phyloP scores from a whole-genome alignment of 129 eudicot genomes.

The Ambrosia trifida region DNA sequence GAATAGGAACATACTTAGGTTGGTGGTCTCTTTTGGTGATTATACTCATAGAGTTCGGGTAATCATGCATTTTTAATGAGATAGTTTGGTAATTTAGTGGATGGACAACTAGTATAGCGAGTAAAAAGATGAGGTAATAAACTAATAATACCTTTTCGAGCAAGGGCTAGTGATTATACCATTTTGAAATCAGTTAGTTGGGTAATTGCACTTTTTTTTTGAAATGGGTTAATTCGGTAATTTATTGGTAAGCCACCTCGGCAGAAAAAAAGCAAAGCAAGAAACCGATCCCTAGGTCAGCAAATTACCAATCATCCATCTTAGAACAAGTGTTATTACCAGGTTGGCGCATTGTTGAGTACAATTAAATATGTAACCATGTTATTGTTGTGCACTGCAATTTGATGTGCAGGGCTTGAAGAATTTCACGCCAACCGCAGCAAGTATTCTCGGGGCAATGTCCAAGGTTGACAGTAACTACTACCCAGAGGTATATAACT shows the following conservation, averaged over 20 bases:
- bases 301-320: background rate
- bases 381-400: slow-evolving; percentile 10
- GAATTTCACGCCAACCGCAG: slow-evolving; percentile 69
- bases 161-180: background rate
- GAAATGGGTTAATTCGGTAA: background rate
- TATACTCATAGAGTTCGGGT: background rate
- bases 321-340: background rate
- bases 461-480: slow-evolving; percentile 72
- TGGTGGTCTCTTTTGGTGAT: background rate
- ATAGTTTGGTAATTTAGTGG: background rate
- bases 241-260: background rate
- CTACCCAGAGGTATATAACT: slow-evolving; percentile 76
- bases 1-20: background rate
- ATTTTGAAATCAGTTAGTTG: too few species aligned
- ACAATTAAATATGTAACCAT: slow-evolving; percentile 7
- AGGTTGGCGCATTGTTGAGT: background rate
- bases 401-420: slow-evolving; percentile 66
- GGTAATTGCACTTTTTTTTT: background rate
- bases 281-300: background rate
- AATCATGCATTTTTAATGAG: background rate
- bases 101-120: background rate
- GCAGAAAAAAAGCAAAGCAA: background rate
- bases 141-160: background rate
- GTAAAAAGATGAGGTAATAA: background rate
- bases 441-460: slow-evolving; percentile 71